Base-by-base conservation (phyloP, 495 filamentous ascomycete species). In the Hypoxylon crocopeplum region DNA sequence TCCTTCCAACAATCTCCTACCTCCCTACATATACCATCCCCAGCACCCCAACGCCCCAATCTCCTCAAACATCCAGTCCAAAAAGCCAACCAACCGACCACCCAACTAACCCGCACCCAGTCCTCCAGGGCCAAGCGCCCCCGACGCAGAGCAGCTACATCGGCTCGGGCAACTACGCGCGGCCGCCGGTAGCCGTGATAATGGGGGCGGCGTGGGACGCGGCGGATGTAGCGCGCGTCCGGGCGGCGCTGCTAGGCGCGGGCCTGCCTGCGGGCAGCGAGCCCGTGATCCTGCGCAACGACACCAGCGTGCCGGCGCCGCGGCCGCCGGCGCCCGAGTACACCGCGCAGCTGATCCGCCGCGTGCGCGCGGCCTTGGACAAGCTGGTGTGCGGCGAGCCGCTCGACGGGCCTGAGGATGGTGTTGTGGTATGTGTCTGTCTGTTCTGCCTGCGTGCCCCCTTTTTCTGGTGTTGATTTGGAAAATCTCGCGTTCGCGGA, bases 151-250 rank as follows among this genome's bases (percentile, higher is more conserved):
- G 50, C 50, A 62, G 58, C 45, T 25, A 37, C 38, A 34, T 62
- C 49, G 58, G 50, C 4, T 32, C 45, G n/a, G 50, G 50, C 0
- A 5, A 11, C 2, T 62, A 49, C 44, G 2, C 29, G 3, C 6
- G 29, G 15, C 38, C n/a, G 1, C 58, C 58, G 0, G 38, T 36
- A 8, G 50, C 50, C 25, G 41, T 62, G 7, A 15, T 62, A 12
- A 62, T 62, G 58, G 58, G 50, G 12, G 30, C 44, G 5, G 50
- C 50, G 8, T 62, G 58, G 58, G 51, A 45, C 38, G 58, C 38
- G 2, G 45, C 19, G 10, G 51, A 50, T 38, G 51, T 56, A 3
- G 38, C 50, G 0, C 13, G 7, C 1, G 57, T 61, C 1, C 32
- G 54, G 13, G 32, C 45, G 8, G 59, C 59, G 25, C 33, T 56